Base-by-base conservation (phyloP, 805 yeast species). In the Hanseniaspora thailandica region DNA sequence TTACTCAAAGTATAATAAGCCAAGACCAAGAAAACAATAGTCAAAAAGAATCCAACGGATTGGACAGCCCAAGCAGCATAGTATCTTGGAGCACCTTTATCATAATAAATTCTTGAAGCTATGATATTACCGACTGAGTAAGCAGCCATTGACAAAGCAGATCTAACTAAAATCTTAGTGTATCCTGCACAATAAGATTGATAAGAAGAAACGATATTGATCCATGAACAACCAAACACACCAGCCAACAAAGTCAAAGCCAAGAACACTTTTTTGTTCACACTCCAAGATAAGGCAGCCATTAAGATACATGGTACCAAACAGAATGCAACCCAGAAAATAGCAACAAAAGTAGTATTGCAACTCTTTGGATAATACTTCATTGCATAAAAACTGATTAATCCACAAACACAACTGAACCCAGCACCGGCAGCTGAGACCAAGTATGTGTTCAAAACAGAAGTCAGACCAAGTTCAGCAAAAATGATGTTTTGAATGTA, bases 371-470 rank as follows among this genome's bases (percentile, higher is more conserved):
- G 55, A 12, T 10, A 52, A 19, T 40, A 47, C 17, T 35, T 41
- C 52, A 47, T 35, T 4, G 65, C 26, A 23, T 61, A 48, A 5
- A 72, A 67, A 2, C 68, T 66, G 33, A 67, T 34, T 0, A 72
- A 54, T 57, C 68, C 60, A 48, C 62, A 64, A 7, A 64, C 48
- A 19, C 67, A 67, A 25, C 71, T 66, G 41, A 66, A 70, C 0
- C 74, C 74, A 47, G 75, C 69, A 28, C 74, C 69, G 3, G 78
- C 80, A 35, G 73, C 78, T 9, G 74, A 63, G 3, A 76, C 77
- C 50, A 77, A 63, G 2, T 77, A 74, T 1, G 80, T 65, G 54
- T 65, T 69, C 47, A 74, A 65, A 54, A 66, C 68, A 38, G 65
- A 60, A 26, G 66, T 60, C 30, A 69, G 69, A 4, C 69, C 68